phyloP scores from a whole-genome alignment of 2,329 filamentous ascomycete genomes.

The Hortaea werneckii region DNA sequence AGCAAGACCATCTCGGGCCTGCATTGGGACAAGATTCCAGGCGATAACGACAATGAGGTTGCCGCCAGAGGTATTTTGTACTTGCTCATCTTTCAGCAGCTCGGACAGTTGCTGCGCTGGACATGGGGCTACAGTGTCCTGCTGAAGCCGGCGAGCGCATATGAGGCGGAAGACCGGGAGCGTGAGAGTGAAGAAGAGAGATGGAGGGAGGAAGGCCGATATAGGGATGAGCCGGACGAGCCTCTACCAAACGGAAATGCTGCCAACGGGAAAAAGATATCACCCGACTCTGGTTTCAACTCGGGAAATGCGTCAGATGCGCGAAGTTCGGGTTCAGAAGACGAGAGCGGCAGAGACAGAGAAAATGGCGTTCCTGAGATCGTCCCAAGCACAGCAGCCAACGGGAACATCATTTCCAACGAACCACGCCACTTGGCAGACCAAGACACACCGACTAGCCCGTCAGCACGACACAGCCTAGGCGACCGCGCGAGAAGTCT shows the following conservation, averaged over 20 bases:
- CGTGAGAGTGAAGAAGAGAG: constrained; percentile 39
- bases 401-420: constrained; percentile 35
- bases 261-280: constrained; percentile 8
- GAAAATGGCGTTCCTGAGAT: constrained; percentile 11
- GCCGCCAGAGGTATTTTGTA: constrained; percentile 90
- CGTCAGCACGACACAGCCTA: constrained; percentile 1
- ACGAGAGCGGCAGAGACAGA: not conserved
- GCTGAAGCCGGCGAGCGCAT: constrained; percentile 71
- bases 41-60: constrained; percentile 92
- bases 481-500: constrained; percentile 27
- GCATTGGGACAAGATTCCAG: constrained; percentile 84
- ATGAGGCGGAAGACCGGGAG: constrained; percentile 54
- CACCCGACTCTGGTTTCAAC: constrained; percentile 35
- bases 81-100: constrained; percentile 91
- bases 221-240: constrained; percentile 39
- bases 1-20: constrained; percentile 85
- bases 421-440: constrained; percentile 29
- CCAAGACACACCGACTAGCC: constrained; percentile 1
- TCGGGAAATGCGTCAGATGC: constrained; percentile 27
- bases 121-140: constrained; percentile 96
- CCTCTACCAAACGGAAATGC: constrained; percentile 27
- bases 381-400: constrained; percentile 34
- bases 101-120: constrained; percentile 91
- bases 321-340: constrained; percentile 22
- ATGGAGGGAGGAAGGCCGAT: constrained; percentile 42